Conservation (phyloP, 352 stramenopile species). For the Thraustotheca clavata region DNA sequence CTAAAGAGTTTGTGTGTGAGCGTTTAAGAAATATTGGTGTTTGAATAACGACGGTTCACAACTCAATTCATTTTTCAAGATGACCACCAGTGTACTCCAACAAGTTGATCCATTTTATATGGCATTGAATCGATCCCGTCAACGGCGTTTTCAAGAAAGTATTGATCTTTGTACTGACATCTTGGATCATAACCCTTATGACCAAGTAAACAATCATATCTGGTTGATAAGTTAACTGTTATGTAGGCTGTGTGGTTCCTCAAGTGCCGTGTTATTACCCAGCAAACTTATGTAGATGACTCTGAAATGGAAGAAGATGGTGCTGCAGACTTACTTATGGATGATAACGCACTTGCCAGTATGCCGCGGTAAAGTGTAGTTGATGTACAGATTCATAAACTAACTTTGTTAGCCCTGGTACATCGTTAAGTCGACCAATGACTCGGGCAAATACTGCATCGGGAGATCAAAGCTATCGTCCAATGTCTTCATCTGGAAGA, state of each 20-base stretch:
- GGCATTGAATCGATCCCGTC: constrained; percentile 61
- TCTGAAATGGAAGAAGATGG: constrained; percentile 89
- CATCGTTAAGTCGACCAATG: constrained; percentile 82
- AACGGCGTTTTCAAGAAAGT: constrained; percentile 74
- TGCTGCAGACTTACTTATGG: constrained; percentile 85
- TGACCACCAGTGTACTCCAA: constrained; percentile 9
- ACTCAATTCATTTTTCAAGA: no score
- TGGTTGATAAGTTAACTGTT: not conserved
- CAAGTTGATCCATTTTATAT: constrained; percentile 84
- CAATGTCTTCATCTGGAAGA: constrained; percentile 75
- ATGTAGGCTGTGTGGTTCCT: constrained; percentile 79
- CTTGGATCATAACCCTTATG: constrained; percentile 76
- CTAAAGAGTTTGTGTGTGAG: no score
- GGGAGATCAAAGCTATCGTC: constrained; percentile 62
- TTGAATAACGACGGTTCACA: no score
- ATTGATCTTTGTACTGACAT: constrained; percentile 79
- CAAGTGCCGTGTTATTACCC: constrained; percentile 84
- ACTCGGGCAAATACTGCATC: constrained; percentile 29
- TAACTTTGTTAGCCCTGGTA: constrained; percentile 49
- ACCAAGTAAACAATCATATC: constrained; percentile 36
- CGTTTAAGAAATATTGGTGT: no score
- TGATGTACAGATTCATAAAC: no score
- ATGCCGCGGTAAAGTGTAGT: constrained; percentile 46
- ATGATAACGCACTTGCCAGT: constrained; percentile 87
- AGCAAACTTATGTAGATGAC: constrained; percentile 88